Evolutionary conservation across 2,329 filamentous ascomycete species (phyloP), one percentile per base, ranked within the genome.

Genomic region (Alternaria alternata): DNA sequence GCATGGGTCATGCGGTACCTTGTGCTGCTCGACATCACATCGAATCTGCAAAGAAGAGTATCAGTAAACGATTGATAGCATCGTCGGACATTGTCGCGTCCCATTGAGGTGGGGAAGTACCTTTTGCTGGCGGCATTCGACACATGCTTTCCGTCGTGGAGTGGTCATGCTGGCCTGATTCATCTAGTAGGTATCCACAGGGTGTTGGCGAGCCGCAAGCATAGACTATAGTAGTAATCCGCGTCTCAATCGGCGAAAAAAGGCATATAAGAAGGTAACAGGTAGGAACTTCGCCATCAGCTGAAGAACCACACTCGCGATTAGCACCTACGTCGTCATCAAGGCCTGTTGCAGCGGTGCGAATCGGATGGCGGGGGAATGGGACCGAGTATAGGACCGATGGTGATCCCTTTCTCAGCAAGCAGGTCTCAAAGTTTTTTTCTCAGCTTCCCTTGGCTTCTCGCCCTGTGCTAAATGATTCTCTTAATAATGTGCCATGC

Each of bases 81-180:
- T 59, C 14, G 47, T 39, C n/a, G 46, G 34, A 51, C 26, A 46
- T 16, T 42, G 44, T 62, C 22, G 43, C 39, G 54, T 56, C 39
- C 44, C 16, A 34, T 47, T 24, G 57, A 39, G 52, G 41, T 53
- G 42, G 55, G 46, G n/a, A 41, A 9, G 46, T 74, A 76, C 75
- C 70, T 78, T 78, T 67, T 78, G 75, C 62, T 78, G 75, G 47
- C 75, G 68, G 59, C 75, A 78, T 59, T 78, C 75, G 30, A 78
- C 75, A 63, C 75, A 78, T 30, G 75, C 75, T 54, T 78, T 78
- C 39, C 75, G 67, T 65, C 75, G 66, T 39, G 75, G 75, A 53
- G 73, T 75, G 41, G 74, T 68, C 73, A 75, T 75, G 61, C 64
- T 68, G 57, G 62, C 61, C 59, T 63, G 55, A 58, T 62, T 65